Evolutionary conservation across 1,284 basidiomycete species (phyloP).

Genomic region (Tetrapyrgos nigripes): DNA sequence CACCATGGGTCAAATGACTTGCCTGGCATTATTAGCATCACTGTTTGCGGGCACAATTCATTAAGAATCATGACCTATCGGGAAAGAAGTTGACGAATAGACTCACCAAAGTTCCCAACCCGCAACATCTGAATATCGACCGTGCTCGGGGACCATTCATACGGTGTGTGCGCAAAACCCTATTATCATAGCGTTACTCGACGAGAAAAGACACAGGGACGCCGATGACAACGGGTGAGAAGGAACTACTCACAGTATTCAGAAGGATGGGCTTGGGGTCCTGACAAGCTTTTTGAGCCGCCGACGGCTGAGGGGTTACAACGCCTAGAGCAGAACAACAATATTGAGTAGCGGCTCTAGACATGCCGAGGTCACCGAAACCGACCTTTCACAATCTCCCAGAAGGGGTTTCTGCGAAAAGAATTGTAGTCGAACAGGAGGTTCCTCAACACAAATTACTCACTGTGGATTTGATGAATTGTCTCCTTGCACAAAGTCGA

Average conservation of each 20-base stretch:
- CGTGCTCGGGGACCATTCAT: constrained; percentile 78
- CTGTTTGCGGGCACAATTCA: constrained; percentile 32
- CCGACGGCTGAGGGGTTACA: constrained; percentile 67
- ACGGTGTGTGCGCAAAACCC: constrained; percentile 73
- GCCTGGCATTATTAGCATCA: constrained; percentile 81
- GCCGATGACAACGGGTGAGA: constrained; percentile 9
- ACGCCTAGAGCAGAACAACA: constrained; percentile 44
- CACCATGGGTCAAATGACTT: constrained; percentile 39
- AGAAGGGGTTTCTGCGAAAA: constrained; percentile 74
- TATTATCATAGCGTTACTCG: constrained; percentile 28
- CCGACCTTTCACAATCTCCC: constrained; percentile 77
- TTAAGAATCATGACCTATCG: neutral
- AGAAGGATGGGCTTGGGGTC: constrained; percentile 83
- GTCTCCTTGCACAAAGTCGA: constrained; percentile 82
- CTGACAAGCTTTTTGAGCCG: constrained; percentile 75
- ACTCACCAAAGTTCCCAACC: constrained; percentile 70
- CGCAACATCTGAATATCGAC: constrained; percentile 85
- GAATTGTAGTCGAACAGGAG: constrained; percentile 7
- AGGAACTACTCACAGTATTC: constrained; percentile 58
- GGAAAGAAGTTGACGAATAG: neutral
- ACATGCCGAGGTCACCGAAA: no score
- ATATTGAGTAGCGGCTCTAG: no score
- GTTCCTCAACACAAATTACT: constrained; percentile 24
- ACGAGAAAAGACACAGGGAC: neutral
- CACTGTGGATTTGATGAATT: constrained; percentile 66